Evolutionary conservation across 2,329 filamentous ascomycete species (phyloP), one percentile per base, ranked within the genome.

Genomic region (Penicillium capsulatum): DNA sequence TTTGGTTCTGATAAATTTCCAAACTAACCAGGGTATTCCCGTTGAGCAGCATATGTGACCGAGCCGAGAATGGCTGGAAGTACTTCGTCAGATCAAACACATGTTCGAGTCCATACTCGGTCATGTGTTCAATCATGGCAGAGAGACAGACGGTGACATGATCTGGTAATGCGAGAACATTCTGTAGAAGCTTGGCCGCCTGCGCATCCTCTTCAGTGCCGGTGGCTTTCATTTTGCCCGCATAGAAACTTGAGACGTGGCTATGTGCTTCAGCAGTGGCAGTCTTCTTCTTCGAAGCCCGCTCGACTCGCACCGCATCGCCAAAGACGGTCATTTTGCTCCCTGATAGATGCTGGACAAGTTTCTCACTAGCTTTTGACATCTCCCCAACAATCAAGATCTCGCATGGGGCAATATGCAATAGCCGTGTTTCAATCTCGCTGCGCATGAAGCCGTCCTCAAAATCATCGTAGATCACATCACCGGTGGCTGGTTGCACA

Each of bases 361-460:
- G 77, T 66, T 97, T 97, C 28, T 97, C 88, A 0, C 90, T 95
- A 1, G 88, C 86, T 55, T 84, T 89, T 1, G 90, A 92, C 10
- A 97, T 76, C 10, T 92, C 81, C 10, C 92, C 92, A 1, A 98
- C 87, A 31, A 98, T 84, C 20, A 98, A 74, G 46, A 98, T 88
- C 63, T 98, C 92, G 66, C 90, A 95, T 0, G 92, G 92, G 0
- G 91, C 88, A 50, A 98, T 94, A 61, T 98, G 92, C 19, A 98
- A 71, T 17, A 98, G 70, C n/a, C 92, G 75, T 0, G 92, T 98
- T 68, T 98, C 92, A 22, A 98, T 85, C 61, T 98, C 92, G 55
- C 84, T 89, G 34, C 92, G 77, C 91, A 98, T 95, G 67, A 97
- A 97, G 2, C 91, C 89, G 58, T 98, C 92, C 54, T 97, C 88